phyloP scores from a whole-genome alignment of 495 filamentous ascomycete genomes.

The Extremus antarcticus region DNA sequence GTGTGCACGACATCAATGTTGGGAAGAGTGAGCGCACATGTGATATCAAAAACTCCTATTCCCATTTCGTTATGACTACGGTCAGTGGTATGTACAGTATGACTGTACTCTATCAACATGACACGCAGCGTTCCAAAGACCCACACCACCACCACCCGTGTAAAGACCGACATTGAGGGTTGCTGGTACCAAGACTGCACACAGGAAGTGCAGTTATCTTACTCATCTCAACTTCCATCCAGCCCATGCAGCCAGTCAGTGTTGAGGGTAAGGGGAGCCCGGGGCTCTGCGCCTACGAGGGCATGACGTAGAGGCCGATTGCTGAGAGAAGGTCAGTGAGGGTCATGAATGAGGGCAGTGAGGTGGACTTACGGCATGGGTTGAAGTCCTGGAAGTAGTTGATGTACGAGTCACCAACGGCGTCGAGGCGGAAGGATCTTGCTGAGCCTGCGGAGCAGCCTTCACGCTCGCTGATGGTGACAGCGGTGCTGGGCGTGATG shows the following conservation, averaged over 20 bases:
- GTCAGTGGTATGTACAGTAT: no score
- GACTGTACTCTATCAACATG: no score
- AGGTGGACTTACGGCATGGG: conserved; percentile 2
- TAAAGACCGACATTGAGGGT: no score
- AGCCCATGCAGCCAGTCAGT: not conserved
- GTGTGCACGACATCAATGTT: no score
- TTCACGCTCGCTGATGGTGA: conserved; percentile 11
- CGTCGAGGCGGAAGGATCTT: conserved; percentile 10
- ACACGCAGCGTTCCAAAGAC: not conserved
- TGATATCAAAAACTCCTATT: no score
- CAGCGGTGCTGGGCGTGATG: conserved; percentile 14
- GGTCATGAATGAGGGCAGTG: not conserved
- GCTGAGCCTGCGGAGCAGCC: conserved; percentile 13
- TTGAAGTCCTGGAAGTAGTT: conserved; percentile 24
- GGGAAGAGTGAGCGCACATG: no score
- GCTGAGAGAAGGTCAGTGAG: not conserved
- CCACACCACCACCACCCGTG: not conserved
- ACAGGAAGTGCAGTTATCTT: not conserved
- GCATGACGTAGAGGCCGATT: not conserved
- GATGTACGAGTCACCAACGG: conserved; percentile 13
- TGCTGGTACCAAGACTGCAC: not conserved
- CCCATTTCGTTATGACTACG: no score
- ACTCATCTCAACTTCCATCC: not conserved
- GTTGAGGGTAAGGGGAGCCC: not conserved
- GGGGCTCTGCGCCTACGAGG: not conserved